Base-by-base conservation (phyloP, 169 alveolate species). In the Eimeria zaria region DNA sequence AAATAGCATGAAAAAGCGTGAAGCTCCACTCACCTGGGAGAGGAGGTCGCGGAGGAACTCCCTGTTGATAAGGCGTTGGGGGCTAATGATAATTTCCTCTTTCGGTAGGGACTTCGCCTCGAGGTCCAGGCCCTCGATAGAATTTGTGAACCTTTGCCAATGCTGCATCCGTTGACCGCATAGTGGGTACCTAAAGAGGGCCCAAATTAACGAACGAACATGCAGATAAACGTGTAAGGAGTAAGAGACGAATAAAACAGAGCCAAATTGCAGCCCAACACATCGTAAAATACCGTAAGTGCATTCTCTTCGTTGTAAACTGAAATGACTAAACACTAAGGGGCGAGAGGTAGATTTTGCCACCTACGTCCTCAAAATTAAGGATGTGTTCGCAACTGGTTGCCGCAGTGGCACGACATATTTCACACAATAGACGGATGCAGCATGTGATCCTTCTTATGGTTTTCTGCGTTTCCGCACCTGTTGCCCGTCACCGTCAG, bases 121-220 rank as follows among this genome's bases (percentile, higher is more conserved):
- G 98, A 71, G 98, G 97, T 84, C 97, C 98, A 91, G 97, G 95
- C 78, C 98, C 97, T 93, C 98, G 89, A 85, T 97, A 97, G 97
- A 95, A 93, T 78, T 97, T 94, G 83, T 95, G 96, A 81, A 97
- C 95, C 69, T 96, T 74, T 84, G 90, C 95, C 96, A 69, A 96
- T 89, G 76, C 69, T 97, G 84, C 97, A 98, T 89, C 71, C 96
- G 90, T 84, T 97, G 87, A 97, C 92, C 67, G 96, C 98, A 69
- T 80, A 91, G 11, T 95, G 88, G 41, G 91, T 97, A 44, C 96
- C 97, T n/a, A 97, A 39, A 97, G 97, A 97, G 71, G 88, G 74
- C 22, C 20, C 62, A 81, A 48, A 48, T 46, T 41, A 46, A 2
- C 97, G 95, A 96, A 41, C 44, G 78, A 27, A 44, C 64, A 46